Conservation (phyloP, 208 protist genomes). For the Trypanosoma lewisi region DNA sequence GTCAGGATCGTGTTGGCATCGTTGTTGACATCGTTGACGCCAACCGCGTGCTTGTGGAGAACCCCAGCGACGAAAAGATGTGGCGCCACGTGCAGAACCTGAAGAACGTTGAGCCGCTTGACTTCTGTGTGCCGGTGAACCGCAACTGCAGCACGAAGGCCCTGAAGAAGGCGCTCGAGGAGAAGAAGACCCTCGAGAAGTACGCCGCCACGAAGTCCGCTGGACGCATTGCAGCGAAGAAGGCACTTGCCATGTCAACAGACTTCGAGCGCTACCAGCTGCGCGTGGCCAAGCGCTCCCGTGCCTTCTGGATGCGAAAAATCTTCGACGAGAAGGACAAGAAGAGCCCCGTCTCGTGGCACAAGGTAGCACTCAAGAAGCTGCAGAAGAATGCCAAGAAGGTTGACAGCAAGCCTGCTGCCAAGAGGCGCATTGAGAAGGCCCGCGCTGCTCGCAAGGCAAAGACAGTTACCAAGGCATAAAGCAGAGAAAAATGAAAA, state of each 20-base stretch:
- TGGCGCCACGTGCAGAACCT: slow-evolving; percentile 90
- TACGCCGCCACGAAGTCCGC: slow-evolving; percentile 84
- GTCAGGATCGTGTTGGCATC: slow-evolving; percentile 38
- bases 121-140: slow-evolving; percentile 52
- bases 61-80: slow-evolving; percentile 87
- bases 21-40: slow-evolving; percentile 89
- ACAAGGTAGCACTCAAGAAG: slow-evolving; percentile 85
- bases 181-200: slow-evolving; percentile 79
- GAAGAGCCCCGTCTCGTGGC: slow-evolving; percentile 87
- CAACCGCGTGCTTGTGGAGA: slow-evolving; percentile 90
- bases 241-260: slow-evolving; percentile 75
- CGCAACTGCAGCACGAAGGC: slow-evolving; percentile 77
- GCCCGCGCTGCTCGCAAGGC: slow-evolving; percentile 71
- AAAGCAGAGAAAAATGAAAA: slow-evolving; percentile 14
- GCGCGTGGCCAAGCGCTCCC: slow-evolving; percentile 86
- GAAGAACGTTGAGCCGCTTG: slow-evolving; percentile 86
- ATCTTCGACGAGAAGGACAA: slow-evolving; percentile 89
- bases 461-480: slow-evolving; percentile 25
- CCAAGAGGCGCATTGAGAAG: slow-evolving; percentile 90
- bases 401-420: slow-evolving; percentile 62
- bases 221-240: slow-evolving; percentile 73
- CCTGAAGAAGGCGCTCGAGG: slow-evolving; percentile 70
- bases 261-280: slow-evolving; percentile 93
- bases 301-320: slow-evolving; percentile 89
- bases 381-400: slow-evolving; percentile 86